Evolutionary conservation across 2,329 filamentous ascomycete genomes (phyloP).

Genomic region (Zasmidium citrigriseum): DNA sequence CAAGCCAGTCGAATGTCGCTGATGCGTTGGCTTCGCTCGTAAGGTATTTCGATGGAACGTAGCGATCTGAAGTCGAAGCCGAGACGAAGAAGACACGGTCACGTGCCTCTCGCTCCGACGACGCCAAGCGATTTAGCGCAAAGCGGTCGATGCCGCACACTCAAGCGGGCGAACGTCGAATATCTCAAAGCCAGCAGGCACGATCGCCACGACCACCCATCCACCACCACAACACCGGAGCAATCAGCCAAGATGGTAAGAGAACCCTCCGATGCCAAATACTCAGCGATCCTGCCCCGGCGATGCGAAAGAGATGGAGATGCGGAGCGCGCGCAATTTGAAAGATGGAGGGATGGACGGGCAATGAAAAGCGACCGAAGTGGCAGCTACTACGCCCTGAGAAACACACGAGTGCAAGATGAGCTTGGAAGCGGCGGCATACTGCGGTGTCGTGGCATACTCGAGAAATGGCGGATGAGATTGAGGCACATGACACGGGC

Average conservation of each 20-base stretch:
- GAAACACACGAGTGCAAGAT: neutral
- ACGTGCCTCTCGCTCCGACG: neutral
- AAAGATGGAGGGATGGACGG: neutral
- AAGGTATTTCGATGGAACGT: too few species aligned
- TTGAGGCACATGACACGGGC: slow-evolving; percentile 4
- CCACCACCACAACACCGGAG: slow-evolving; percentile 9
- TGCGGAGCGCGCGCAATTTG: neutral
- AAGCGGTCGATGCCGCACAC: neutral
- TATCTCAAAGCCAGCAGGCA: neutral
- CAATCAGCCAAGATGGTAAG: slow-evolving; percentile 23
- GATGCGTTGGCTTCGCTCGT: too few species aligned
- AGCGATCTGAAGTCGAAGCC: too few species aligned
- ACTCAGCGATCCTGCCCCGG: slow-evolving; percentile 3
- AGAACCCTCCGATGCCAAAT: neutral
- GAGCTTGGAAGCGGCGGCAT: neutral
- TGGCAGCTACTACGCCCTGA: neutral
- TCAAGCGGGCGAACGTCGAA: neutral
- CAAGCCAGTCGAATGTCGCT: too few species aligned
- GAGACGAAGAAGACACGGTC: too few species aligned
- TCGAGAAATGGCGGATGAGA: neutral
- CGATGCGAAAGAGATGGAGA: slow-evolving; percentile 1
- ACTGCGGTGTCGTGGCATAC: neutral
- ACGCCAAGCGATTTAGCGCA: neutral
- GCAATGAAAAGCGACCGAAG: neutral
- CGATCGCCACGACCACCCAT: neutral